Conservation (phyloP, 2,329 filamentous ascomycete species). For the Cadophora sp. region DNA sequence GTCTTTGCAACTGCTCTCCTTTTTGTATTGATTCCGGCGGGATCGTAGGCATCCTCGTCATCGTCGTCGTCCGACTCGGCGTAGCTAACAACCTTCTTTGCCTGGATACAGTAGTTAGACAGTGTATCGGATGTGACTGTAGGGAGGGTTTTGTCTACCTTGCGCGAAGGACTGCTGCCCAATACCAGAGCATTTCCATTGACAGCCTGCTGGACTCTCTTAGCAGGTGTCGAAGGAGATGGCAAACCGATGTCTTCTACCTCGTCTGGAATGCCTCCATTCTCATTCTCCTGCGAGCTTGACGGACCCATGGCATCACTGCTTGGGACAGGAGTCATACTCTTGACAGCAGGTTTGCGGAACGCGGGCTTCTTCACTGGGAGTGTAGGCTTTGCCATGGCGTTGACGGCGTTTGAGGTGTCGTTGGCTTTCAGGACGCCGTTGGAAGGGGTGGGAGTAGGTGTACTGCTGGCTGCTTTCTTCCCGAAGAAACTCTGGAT, state of each 20-base stretch:
- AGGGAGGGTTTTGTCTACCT: constrained; percentile 59
- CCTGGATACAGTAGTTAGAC: constrained; percentile 46
- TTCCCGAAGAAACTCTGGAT: constrained; percentile 84
- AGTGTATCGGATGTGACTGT: not conserved
- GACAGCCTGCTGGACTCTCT: constrained; percentile 52
- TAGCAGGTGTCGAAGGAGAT: constrained; percentile 52
- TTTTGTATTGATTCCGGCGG: constrained; percentile 49
- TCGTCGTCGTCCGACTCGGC: constrained; percentile 85
- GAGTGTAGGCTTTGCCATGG: constrained; percentile 41
- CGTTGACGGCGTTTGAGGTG: constrained; percentile 47
- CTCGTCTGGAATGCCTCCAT: constrained; percentile 48
- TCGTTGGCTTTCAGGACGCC: constrained; percentile 43
- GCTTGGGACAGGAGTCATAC: constrained; percentile 78
- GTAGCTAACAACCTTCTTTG: constrained; percentile 76
- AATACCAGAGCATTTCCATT: constrained; percentile 49
- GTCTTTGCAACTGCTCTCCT: constrained; percentile 62
- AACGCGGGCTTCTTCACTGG: constrained; percentile 52
- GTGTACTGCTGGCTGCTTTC: constrained; percentile 53
- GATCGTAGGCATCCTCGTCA: constrained; percentile 59
- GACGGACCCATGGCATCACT: constrained; percentile 75
- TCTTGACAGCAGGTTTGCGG: constrained; percentile 43
- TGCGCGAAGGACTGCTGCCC: constrained; percentile 78
- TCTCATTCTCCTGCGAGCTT: constrained; percentile 72
- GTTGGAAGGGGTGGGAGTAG: constrained; percentile 46
- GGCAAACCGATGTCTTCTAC: constrained; percentile 60